Conservation (phyloP, 208 protist genomes). For the Leishmania amazonensis region DNA sequence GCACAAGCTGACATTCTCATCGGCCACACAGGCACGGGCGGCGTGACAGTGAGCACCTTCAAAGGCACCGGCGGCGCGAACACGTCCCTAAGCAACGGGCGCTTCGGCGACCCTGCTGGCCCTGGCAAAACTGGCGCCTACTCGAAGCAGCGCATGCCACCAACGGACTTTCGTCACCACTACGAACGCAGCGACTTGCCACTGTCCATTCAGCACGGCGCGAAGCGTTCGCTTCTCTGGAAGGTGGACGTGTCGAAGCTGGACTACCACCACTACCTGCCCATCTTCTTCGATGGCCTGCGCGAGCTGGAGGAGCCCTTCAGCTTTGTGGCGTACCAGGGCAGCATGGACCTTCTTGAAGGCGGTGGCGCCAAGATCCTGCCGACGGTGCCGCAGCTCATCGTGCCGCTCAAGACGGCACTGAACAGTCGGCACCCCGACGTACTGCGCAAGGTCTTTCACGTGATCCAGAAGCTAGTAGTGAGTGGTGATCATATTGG, state of each 20-base stretch:
- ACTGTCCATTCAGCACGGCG: slow-evolving; percentile 95
- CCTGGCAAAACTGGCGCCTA: slow-evolving; percentile 76
- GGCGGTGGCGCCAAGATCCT: slow-evolving; percentile 95
- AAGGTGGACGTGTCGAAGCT: slow-evolving; percentile 97
- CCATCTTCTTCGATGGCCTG: slow-evolving; percentile 99
- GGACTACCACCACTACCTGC: slow-evolving; percentile 99
- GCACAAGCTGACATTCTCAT: slow-evolving; percentile 44
- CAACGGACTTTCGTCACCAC: slow-evolving; percentile 97
- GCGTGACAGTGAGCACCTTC: slow-evolving; percentile 87
- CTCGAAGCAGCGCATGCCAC: slow-evolving; percentile 73
- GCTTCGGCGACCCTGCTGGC: slow-evolving; percentile 75
- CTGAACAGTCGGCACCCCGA: slow-evolving; percentile 97
- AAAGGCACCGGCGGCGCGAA: slow-evolving; percentile 44
- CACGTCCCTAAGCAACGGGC: slow-evolving; percentile 55
- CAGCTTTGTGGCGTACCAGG: slow-evolving; percentile 95
- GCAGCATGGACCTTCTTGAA: slow-evolving; percentile 94
- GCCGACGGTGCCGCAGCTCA: slow-evolving; percentile 98
- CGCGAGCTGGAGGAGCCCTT: slow-evolving; percentile 97
- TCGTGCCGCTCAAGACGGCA: slow-evolving; percentile 98
- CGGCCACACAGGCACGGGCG: slow-evolving; percentile 79
- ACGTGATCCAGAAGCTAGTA: slow-evolving; percentile 97
- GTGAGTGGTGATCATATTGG: slow-evolving; percentile 95
- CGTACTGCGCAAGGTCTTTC: slow-evolving; percentile 95
- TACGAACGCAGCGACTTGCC: slow-evolving; percentile 99
- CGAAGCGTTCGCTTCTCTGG: slow-evolving; percentile 95